Evolutionary conservation across 2,329 filamentous ascomycete genomes (phyloP).

Genomic region (Daldinia sp.): DNA sequence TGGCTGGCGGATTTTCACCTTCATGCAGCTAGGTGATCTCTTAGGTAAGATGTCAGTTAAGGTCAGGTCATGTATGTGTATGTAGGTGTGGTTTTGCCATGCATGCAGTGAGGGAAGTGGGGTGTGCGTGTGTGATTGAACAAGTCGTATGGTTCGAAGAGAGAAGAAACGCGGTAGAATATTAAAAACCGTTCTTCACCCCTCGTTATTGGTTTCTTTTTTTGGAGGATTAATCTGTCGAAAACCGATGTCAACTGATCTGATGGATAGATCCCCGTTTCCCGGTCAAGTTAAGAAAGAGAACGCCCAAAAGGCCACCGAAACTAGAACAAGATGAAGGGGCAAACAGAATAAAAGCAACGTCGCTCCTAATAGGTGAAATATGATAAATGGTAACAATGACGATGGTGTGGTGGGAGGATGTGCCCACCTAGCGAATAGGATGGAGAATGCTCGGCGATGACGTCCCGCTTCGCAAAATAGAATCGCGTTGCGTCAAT

Average conservation of each 20-base stretch:
- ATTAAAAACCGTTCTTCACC: constrained; percentile 21
- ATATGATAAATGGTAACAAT: constrained; percentile 34
- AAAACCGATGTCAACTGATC: constrained; percentile 29
- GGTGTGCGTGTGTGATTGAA: constrained; percentile 18
- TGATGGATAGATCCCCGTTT: constrained; percentile 21
- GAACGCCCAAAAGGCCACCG: background rate
- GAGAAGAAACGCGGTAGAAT: constrained; percentile 21
- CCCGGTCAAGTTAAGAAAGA: constrained; percentile 18
- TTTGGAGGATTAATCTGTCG: constrained; percentile 14
- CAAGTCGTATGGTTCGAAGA: constrained; percentile 20
- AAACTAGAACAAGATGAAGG: background rate
- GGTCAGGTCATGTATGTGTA: constrained; percentile 35
- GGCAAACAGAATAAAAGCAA: constrained; percentile 10
- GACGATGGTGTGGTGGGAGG: constrained; percentile 39
- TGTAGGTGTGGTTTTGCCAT: constrained; percentile 40
- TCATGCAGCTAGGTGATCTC: constrained; percentile 40
- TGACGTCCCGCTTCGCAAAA: constrained; percentile 44
- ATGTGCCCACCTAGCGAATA: constrained; percentile 26
- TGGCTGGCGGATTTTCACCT: constrained; percentile 30
- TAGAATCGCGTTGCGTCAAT: constrained; percentile 44
- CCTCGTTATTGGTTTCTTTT: constrained; percentile 22
- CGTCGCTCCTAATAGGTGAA: constrained; percentile 16
- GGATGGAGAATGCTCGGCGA: constrained; percentile 24
- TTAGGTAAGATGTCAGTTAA: constrained; percentile 32
- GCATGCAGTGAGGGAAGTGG: constrained; percentile 37